Percentiles rank a stretch among this genome's conserved stretches.
These are phyloP conservation scores for Arachnomyces sp. DNA, from an alignment of 2,329 filamentous ascomycete genomes.

Conservation along the genomic window DNA sequence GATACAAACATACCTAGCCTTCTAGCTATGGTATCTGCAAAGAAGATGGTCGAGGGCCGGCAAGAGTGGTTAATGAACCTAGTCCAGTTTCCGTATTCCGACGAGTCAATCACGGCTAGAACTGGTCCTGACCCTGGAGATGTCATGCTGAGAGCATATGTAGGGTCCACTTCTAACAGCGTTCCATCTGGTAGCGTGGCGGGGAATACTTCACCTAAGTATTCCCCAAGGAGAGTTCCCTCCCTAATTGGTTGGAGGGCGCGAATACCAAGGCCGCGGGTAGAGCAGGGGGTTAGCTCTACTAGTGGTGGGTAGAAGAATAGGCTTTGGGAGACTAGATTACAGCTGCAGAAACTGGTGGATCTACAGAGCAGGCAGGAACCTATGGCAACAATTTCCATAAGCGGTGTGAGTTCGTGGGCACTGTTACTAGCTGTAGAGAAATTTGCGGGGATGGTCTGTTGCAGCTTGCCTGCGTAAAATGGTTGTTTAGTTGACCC, in stretches of 20 bases:
- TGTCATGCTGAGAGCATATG: constrained; percentile 4
- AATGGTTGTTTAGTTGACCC: too few species aligned
- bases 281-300: neutral
- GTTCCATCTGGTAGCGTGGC: too few species aligned
- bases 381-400: too few species aligned
- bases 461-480: neutral
- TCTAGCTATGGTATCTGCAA: constrained; percentile 15
- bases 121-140: constrained; percentile 13
- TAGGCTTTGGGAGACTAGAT: too few species aligned
- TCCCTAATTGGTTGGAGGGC: constrained; percentile 18
- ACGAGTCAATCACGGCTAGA: constrained; percentile 12
- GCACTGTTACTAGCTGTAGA: neutral
- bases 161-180: too few species aligned
- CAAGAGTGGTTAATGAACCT: constrained; percentile 32
- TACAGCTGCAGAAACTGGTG: too few species aligned
- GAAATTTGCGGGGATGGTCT: neutral
- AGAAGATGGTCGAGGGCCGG: constrained; percentile 17
- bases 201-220: constrained; percentile 17
- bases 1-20: constrained; percentile 14
- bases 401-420: too few species aligned
- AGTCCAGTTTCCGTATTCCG: constrained; percentile 25
- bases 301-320: too few species aligned
- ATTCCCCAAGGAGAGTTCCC: constrained; percentile 19
- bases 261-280: constrained; percentile 25
- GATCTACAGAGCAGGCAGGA: too few species aligned